Conservation (phyloP, 257 asterid species). For the Nicotiana paniculata region DNA sequence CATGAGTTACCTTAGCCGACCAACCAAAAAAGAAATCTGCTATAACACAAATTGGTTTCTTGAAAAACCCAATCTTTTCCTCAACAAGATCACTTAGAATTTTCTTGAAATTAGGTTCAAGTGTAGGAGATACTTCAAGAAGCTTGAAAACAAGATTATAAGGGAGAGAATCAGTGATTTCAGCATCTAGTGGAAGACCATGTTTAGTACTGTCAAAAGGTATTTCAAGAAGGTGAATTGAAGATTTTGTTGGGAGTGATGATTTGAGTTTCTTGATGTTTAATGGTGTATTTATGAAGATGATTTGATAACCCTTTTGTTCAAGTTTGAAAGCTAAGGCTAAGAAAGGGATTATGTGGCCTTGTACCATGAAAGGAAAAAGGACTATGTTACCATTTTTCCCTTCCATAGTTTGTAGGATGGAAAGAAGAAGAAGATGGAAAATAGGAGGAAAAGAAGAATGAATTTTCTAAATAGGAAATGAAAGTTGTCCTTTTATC, state of each 20-base stretch:
- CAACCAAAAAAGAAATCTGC: slow-evolving; percentile 52
- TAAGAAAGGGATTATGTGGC: slow-evolving; percentile 23
- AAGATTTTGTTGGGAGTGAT: slow-evolving; percentile 16
- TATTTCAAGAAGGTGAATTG: slow-evolving; percentile 36
- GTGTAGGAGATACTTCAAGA: slow-evolving; percentile 25
- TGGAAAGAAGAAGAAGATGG: not conserved
- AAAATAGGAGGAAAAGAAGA: not conserved
- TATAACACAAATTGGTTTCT: slow-evolving; percentile 35
- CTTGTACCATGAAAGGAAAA: slow-evolving; percentile 27
- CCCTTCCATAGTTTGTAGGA: not conserved
- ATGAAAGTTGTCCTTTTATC: not conserved
- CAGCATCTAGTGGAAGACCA: slow-evolving; percentile 45
- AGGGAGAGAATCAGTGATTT: slow-evolving; percentile 40
- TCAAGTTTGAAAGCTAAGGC: slow-evolving; percentile 11
- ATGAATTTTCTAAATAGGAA: not conserved
- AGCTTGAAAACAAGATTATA: slow-evolving; percentile 30
- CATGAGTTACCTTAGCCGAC: slow-evolving; percentile 46
- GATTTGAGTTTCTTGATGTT: slow-evolving; percentile 43
- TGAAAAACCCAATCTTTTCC: slow-evolving; percentile 9
- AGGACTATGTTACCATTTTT: slow-evolving; percentile 11
- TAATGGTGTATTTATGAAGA: slow-evolving; percentile 28
- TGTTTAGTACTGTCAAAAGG: slow-evolving; percentile 47
- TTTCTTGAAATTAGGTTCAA: slow-evolving; percentile 26
- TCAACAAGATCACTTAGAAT: slow-evolving; percentile 17
- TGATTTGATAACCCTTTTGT: slow-evolving; percentile 10